These are phyloP conservation scores for Cardamine occulta DNA, from an alignment of 345 rosid species.

Conservation along the genomic window DNA sequence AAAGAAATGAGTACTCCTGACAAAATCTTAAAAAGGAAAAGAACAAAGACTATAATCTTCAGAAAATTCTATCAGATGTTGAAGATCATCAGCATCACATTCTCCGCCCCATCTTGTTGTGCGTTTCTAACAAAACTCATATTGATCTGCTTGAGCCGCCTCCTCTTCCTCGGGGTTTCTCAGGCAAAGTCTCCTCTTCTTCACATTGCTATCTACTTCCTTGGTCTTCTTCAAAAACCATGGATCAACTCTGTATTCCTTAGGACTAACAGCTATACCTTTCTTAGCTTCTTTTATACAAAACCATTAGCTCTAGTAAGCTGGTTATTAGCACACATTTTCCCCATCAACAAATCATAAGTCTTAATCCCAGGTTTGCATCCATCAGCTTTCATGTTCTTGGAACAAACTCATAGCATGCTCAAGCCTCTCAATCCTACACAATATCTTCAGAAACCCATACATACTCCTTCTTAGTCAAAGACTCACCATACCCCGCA, in stretches of 20 bases:
- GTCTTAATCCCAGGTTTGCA: slow-evolving; percentile 79
- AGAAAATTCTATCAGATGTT: slow-evolving; percentile 13
- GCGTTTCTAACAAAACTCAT: slow-evolving; percentile 90
- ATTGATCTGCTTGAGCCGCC: slow-evolving; percentile 74
- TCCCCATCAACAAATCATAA: slow-evolving; percentile 81
- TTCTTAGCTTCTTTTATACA: slow-evolving; percentile 69
- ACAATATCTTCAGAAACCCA: slow-evolving; percentile 71
- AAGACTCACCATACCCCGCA: slow-evolving; percentile 58
- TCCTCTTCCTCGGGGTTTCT: slow-evolving; percentile 91
- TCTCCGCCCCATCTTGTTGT: slow-evolving; percentile 51
- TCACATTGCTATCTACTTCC: slow-evolving; percentile 61
- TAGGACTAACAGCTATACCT: slow-evolving; percentile 73
- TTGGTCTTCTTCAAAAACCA: slow-evolving; percentile 65
- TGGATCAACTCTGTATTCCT: slow-evolving; percentile 68
- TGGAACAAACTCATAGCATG: slow-evolving; percentile 83
- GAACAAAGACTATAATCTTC: slow-evolving; percentile 9
- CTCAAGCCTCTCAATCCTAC: slow-evolving; percentile 96
- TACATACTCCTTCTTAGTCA: slow-evolving; percentile 73
- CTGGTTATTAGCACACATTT: slow-evolving; percentile 69
- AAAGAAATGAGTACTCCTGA: slow-evolving; percentile 10
- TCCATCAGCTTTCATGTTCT: slow-evolving; percentile 79
- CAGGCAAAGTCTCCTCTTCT: slow-evolving; percentile 95
- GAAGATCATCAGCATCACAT: slow-evolving; percentile 25
- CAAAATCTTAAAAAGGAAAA: slow-evolving; percentile 29
- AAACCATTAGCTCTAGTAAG: slow-evolving; percentile 74